Evolutionary conservation across 2,329 filamentous ascomycete genomes (phyloP), one percentile per base, ranked within the genome.

Genomic region (Furcasterigmium sp.): DNA sequence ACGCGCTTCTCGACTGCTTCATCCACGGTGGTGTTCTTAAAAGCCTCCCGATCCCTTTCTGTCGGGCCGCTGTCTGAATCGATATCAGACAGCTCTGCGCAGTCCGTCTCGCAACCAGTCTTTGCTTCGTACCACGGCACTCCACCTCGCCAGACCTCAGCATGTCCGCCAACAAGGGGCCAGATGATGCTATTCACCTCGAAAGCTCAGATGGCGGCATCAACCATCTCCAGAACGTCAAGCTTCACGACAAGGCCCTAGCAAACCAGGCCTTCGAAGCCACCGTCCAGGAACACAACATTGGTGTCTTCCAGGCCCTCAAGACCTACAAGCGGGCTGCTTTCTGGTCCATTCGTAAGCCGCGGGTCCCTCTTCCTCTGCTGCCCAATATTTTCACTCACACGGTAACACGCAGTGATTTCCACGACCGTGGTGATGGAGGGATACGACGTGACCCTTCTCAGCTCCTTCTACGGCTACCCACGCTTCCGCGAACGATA

Each of bases 401-500:
- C 66, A 21, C 43, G 57, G n/a, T 67, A 63, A 63, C 61, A 57
- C 17, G 46, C 65, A 2, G 37, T 62, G 41, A 65, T 72, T 42
- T 71, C 68, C 10, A 63, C 64, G 14, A 64, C 67, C 4, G 64
- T 75, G 42, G 62, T 75, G 46, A 75, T 75, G 72, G 72, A 74
- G 46, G 72, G 72, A 3, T 75, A 75, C 53, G 71, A 75, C 41
- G 62, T 67, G 2, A 69, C 67, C 25, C 57, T 75, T 1, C 53
- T 75, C 13, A 48, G 60, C n/a, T 67, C 63, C n/a, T 72, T 74
- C 54, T 71, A 64, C 47, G 70, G 60, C 6, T 72, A 70, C 54
- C 66, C 55, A 2, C 48, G 44, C 45, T 72, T 64, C 52, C 59
- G 55, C 8, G 51, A 52, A 44, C 68, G 58, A 50, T 75, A 71